Conservation (phyloP, 805 yeast genomes). For the Zygosaccharomyces kombuchaensis region DNA sequence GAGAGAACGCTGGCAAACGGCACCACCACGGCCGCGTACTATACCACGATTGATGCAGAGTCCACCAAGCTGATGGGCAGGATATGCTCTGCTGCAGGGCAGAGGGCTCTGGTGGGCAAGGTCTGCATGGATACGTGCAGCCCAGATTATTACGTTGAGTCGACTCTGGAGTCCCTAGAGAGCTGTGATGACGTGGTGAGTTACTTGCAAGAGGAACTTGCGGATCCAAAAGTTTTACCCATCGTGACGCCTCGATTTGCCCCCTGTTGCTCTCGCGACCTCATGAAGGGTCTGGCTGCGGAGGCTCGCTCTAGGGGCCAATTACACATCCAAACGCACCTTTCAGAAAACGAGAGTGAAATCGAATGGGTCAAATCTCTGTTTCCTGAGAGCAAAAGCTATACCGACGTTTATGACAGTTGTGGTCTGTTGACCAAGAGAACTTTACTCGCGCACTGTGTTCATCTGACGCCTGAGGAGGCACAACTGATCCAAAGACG, state of each 20-base stretch:
- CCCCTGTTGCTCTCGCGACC: conserved; percentile 67
- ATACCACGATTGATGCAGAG: conserved; percentile 77
- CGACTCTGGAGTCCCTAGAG: conserved; percentile 48
- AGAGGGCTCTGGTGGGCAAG: conserved; percentile 86
- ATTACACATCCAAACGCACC: conserved; percentile 82
- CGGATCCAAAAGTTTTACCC: conserved; percentile 54
- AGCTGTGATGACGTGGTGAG: conserved; percentile 55
- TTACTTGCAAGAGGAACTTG: conserved; percentile 53
- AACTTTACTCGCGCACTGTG: conserved; percentile 86
- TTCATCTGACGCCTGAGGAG: conserved; percentile 69
- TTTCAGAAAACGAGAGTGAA: conserved; percentile 77
- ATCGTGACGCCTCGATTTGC: conserved; percentile 93
- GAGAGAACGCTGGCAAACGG: conserved; percentile 68
- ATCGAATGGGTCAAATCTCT: conserved; percentile 64
- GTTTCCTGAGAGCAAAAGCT: conserved; percentile 66
- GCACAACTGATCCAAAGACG: conserved; percentile 49
- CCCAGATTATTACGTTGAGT: conserved; percentile 65
- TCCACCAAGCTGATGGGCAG: conserved; percentile 77
- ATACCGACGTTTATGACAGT: conserved; percentile 73
- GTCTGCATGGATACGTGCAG: conserved; percentile 90
- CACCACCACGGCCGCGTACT: conserved; percentile 89
- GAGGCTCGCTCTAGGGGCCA: conserved; percentile 39
- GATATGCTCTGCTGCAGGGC: conserved; percentile 61
- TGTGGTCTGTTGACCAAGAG: conserved; percentile 54
- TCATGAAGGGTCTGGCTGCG: conserved; percentile 60